phyloP scores from a whole-genome alignment of 2,329 filamentous ascomycete species.

The Aureobasidium sp. region DNA sequence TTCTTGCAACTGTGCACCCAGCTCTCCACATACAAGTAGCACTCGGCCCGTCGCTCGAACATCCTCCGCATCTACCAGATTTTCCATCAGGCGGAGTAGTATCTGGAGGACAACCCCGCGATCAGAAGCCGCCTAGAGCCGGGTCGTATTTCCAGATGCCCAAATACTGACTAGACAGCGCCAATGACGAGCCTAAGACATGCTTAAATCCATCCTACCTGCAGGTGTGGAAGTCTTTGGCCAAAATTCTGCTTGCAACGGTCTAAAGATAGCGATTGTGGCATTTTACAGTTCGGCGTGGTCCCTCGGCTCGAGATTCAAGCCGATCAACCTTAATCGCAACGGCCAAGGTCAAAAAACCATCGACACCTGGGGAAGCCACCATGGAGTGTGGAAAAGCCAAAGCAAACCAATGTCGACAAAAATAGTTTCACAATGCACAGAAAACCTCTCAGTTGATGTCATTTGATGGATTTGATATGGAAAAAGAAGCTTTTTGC shows the following conservation, averaged over 20 bases:
- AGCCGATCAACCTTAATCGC: not conserved
- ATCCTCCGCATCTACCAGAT: conserved; percentile 3
- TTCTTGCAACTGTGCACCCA: not conserved
- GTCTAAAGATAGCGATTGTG: conserved; percentile 5
- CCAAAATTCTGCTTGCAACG: not conserved
- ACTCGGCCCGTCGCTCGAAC: not conserved
- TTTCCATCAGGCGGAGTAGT: not conserved
- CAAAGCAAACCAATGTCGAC: not conserved
- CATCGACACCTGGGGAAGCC: not conserved
- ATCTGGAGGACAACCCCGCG: not conserved
- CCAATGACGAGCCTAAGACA: not conserved
- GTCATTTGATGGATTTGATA: not conserved
- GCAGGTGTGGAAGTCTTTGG: not conserved
- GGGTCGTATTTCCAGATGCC: not conserved
- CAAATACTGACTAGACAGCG: not conserved
- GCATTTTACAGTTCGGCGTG: not conserved
- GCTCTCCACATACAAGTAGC: not conserved
- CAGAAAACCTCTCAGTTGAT: not conserved
- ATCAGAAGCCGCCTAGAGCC: not conserved
- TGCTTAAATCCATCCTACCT: not conserved
- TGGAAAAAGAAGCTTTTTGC: not conserved
- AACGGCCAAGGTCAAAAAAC: not conserved
- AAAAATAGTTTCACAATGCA: not conserved
- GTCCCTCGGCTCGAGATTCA: not conserved
- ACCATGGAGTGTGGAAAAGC: not conserved